These are phyloP conservation scores for Solanum pinnatisectum DNA, from an alignment of 257 asterid genomes.

Conservation along the genomic window DNA sequence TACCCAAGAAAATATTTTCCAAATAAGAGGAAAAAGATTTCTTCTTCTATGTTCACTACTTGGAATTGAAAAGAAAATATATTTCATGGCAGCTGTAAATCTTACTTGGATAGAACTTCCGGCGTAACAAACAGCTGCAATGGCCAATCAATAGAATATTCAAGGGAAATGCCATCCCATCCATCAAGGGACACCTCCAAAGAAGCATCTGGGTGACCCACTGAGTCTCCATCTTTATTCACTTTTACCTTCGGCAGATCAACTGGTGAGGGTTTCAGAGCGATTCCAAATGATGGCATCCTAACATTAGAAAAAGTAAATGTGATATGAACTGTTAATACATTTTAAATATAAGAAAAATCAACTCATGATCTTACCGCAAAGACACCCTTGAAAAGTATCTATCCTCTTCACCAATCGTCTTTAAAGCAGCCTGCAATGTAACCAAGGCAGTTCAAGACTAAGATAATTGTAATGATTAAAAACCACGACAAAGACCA, in stretches of 20 bases:
- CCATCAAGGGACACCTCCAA: slow-evolving; percentile 74
- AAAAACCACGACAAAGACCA: not conserved
- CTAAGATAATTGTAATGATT: not conserved
- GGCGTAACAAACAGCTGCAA: slow-evolving; percentile 84
- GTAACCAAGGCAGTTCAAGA: slow-evolving; percentile 5
- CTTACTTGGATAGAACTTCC: slow-evolving; percentile 95
- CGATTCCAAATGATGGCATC: slow-evolving; percentile 58
- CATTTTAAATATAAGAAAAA: not conserved
- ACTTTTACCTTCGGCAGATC: slow-evolving; percentile 65
- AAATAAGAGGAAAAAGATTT: not conserved
- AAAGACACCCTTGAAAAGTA: slow-evolving; percentile 79
- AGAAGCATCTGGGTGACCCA: slow-evolving; percentile 47
- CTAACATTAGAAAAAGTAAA: slow-evolving; percentile 32
- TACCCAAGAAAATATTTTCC: not conserved
- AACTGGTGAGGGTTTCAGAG: slow-evolving; percentile 53
- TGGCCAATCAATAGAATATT: slow-evolving; percentile 95
- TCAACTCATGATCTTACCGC: slow-evolving; percentile 37
- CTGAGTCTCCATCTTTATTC: slow-evolving; percentile 50
- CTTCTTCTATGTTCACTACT: not conserved
- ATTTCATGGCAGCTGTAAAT: not conserved
- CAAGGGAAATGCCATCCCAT: slow-evolving; percentile 94
- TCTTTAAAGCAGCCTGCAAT: slow-evolving; percentile 85
- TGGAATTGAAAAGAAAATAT: not conserved
- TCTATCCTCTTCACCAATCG: slow-evolving; percentile 90
- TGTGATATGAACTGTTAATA: not conserved